Percentiles rank a stretch among this genome's conserved stretches.
phyloP scores from a whole-genome alignment of 2,329 filamentous ascomycete genomes.

The Beauveria rudraprayagi region DNA sequence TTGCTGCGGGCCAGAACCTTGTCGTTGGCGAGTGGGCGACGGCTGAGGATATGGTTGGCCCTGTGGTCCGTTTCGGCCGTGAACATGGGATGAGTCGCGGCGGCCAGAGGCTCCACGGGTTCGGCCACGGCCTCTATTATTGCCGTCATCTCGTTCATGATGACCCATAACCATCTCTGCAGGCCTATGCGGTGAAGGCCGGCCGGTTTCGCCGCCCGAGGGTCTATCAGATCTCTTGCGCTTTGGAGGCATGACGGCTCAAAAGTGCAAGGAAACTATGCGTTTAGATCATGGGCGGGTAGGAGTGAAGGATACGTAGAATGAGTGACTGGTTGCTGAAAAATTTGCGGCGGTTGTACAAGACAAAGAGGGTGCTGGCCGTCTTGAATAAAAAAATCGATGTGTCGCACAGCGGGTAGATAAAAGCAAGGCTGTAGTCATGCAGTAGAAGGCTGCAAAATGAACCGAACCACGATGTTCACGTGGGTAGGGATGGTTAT shows the following conservation, averaged over 20 bases:
- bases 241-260: slow-evolving; percentile 46
- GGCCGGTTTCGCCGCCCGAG: slow-evolving; percentile 36
- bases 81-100: slow-evolving; percentile 41
- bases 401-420: background rate
- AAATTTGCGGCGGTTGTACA: background rate
- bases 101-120: slow-evolving; percentile 41
- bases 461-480: background rate
- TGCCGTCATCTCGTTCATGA: slow-evolving; percentile 47
- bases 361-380: background rate
- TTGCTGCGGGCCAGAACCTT: slow-evolving; percentile 4
- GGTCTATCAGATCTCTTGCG: slow-evolving; percentile 49
- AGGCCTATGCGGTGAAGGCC: slow-evolving; percentile 57
- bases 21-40: slow-evolving; percentile 9
- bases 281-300: slow-evolving; percentile 27
- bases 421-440: background rate
- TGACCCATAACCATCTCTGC: slow-evolving; percentile 47
- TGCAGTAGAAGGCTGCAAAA: background rate
- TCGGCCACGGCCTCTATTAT: slow-evolving; percentile 39
- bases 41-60: slow-evolving; percentile 15
- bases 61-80: slow-evolving; percentile 17
- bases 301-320: background rate
- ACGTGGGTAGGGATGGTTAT: background rate
- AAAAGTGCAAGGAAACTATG: slow-evolving; percentile 13
- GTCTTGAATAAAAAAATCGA: background rate
- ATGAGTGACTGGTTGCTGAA: background rate